Percentiles rank a stretch among this genome's conserved stretches.
These are phyloP conservation scores for Megacollybia marginata DNA, from an alignment of 768 basidiomycete species.

Conservation along the genomic window DNA sequence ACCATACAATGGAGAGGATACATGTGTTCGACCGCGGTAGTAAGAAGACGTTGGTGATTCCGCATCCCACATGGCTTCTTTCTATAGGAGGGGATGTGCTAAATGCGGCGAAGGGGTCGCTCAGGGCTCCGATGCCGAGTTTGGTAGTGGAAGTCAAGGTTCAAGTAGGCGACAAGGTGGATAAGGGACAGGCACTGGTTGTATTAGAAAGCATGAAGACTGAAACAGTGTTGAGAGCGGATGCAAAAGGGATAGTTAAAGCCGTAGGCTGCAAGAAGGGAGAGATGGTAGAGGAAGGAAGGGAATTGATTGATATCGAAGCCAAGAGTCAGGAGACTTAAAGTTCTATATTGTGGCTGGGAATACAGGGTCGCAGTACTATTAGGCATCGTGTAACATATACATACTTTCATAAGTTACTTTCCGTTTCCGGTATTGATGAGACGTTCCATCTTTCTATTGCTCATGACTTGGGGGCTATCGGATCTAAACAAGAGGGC, in stretches of 20 bases:
- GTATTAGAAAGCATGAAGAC: conserved; percentile 98
- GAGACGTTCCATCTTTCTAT: too few relatives aligned
- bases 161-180: conserved; percentile 66
- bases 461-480: too few relatives aligned
- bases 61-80: conserved; percentile 64
- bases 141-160: conserved; percentile 86
- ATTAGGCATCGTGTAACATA: too few relatives aligned
- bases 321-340: background rate
- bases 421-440: too few relatives aligned
- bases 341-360: too few relatives aligned
- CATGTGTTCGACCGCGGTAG: conserved; percentile 64
- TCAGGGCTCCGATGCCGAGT: conserved; percentile 90
- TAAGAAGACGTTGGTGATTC: conserved; percentile 60
- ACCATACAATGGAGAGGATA: conserved; percentile 60
- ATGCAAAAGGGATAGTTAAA: conserved; percentile 60
- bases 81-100: conserved; percentile 57
- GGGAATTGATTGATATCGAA: conserved; percentile 67
- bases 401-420: too few relatives aligned
- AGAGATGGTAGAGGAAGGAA: conserved; percentile 88
- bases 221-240: conserved; percentile 78
- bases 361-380: too few relatives aligned
- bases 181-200: conserved; percentile 74
- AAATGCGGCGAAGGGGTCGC: conserved; percentile 49
- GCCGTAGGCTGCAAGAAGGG: conserved; percentile 74
- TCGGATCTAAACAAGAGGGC: too few relatives aligned